These are phyloP conservation scores for Canavalia gladiata DNA, from an alignment of 306 rosid genomes.

Conservation along the genomic window DNA sequence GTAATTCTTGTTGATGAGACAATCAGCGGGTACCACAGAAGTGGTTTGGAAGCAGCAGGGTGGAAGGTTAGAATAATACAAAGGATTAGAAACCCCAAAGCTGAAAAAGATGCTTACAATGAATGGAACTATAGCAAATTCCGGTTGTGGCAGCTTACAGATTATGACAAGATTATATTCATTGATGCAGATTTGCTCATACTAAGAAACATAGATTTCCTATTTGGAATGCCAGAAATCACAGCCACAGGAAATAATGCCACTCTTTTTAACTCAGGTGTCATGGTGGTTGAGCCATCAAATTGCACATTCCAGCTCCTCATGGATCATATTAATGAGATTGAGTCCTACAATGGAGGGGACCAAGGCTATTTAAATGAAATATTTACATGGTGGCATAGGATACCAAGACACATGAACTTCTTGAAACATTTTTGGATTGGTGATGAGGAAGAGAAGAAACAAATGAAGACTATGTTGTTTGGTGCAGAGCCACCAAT, in stretches of 20 bases:
- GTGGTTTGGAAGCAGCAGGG: slow-evolving; percentile 96
- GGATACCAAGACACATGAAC: slow-evolving; percentile 96
- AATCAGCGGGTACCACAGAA: slow-evolving; percentile 78
- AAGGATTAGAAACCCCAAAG: slow-evolving; percentile 94
- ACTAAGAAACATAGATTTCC: slow-evolving; percentile 83
- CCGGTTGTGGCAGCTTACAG: slow-evolving; percentile 91
- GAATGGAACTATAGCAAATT: slow-evolving; percentile 99
- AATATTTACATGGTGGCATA: slow-evolving; percentile 96
- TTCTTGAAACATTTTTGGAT: slow-evolving; percentile 95
- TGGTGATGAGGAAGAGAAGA: slow-evolving; percentile 86
- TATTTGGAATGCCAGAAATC: slow-evolving; percentile 88
- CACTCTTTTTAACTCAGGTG: slow-evolving; percentile 96
- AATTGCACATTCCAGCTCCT: slow-evolving; percentile 88
- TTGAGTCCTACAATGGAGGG: slow-evolving; percentile 95
- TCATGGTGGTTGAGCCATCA: slow-evolving; percentile 96
- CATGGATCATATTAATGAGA: slow-evolving; percentile 85
- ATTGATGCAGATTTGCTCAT: slow-evolving; percentile 90
- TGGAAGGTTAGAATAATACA: slow-evolving; percentile 88
- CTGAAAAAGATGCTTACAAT: slow-evolving; percentile 94
- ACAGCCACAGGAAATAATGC: slow-evolving; percentile 95
- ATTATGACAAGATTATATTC: slow-evolving; percentile 95
- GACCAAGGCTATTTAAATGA: slow-evolving; percentile 95
- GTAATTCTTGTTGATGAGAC: slow-evolving; percentile 93
- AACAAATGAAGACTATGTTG: slow-evolving; percentile 74
- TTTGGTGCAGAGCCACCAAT: slow-evolving; percentile 90